phyloP scores from a whole-genome alignment of 2,329 filamentous ascomycete genomes.

The Sporothrix sp. region DNA sequence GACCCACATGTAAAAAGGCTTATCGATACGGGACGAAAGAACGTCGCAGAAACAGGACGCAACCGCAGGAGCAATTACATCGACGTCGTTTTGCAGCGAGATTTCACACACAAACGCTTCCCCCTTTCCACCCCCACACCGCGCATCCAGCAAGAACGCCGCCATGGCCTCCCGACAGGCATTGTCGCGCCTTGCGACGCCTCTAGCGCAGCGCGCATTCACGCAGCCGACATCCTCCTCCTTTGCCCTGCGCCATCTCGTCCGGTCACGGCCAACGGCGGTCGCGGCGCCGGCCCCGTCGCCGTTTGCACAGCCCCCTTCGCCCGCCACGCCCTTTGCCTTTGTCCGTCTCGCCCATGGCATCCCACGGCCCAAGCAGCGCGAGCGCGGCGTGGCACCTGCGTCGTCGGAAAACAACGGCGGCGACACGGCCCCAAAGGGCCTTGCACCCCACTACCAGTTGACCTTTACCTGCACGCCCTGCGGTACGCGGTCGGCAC shows the following conservation, averaged over 20 bases:
- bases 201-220: neutral
- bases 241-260: neutral
- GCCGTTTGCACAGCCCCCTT: neutral
- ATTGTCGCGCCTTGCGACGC: conserved; percentile 1
- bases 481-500: conserved; percentile 69
- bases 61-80: neutral
- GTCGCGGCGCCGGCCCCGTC: neutral
- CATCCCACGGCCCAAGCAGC: conserved; percentile 11
- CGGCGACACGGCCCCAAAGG: conserved; percentile 22
- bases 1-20: neutral
- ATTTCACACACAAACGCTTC: too few relatives aligned
- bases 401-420: neutral
- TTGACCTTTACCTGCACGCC: conserved; percentile 89
- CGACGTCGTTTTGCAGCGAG: too few relatives aligned
- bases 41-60: neutral
- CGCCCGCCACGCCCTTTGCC: neutral
- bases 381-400: too few relatives aligned
- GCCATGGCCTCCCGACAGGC: conserved; percentile 5
- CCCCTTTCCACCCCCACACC: neutral
- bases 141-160: neutral
- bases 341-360: conserved; percentile 5
- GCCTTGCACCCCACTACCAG: conserved; percentile 59
- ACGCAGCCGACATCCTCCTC: neutral
- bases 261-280: neutral
- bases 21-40: neutral